Percentiles rank a stretch among this genome's conserved stretches.
Conservation (phyloP, 768 basidiomycete genomes). For the Podaxis pistillaris region DNA sequence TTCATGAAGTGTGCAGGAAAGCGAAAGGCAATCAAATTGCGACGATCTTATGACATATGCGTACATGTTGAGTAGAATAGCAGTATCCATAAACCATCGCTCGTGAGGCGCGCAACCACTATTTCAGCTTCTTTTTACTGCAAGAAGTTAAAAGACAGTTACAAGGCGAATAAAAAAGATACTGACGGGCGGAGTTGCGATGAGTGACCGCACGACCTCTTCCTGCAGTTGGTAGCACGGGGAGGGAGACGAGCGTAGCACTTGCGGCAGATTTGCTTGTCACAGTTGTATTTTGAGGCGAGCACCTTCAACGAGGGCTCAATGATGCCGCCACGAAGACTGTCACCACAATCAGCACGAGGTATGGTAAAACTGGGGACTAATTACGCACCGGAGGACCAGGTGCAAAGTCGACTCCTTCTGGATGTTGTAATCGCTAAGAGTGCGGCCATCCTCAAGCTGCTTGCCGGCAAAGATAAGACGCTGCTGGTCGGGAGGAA, state of each 20-base stretch:
- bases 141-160: conserved; percentile 10
- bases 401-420: conserved; percentile 98
- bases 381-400: conserved; percentile 76
- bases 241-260: conserved; percentile 99
- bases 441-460: conserved; percentile 95
- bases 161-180: background rate
- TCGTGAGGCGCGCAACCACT: conserved; percentile 34
- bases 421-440: conserved; percentile 97
- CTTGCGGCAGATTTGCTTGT: conserved; percentile 99
- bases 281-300: conserved; percentile 97
- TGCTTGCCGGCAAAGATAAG: conserved; percentile 98
- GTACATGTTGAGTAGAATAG: conserved; percentile 8
- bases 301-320: conserved; percentile 98
- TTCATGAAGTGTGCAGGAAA: background rate
- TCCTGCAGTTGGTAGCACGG: conserved; percentile 99
- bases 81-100: conserved; percentile 9
- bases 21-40: conserved; percentile 4
- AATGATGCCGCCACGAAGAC: conserved; percentile 97
- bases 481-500: conserved; percentile 93
- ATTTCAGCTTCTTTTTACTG: conserved; percentile 97
- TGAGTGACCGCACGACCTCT: conserved; percentile 88
- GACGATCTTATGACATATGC: conserved; percentile 11
- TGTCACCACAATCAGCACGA: conserved; percentile 23
- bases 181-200: conserved; percentile 90
- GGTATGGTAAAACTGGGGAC: conserved; percentile 5